Evolutionary conservation across 345 rosid species (phyloP).

Genomic region (Gynandropsis gynandra): DNA sequence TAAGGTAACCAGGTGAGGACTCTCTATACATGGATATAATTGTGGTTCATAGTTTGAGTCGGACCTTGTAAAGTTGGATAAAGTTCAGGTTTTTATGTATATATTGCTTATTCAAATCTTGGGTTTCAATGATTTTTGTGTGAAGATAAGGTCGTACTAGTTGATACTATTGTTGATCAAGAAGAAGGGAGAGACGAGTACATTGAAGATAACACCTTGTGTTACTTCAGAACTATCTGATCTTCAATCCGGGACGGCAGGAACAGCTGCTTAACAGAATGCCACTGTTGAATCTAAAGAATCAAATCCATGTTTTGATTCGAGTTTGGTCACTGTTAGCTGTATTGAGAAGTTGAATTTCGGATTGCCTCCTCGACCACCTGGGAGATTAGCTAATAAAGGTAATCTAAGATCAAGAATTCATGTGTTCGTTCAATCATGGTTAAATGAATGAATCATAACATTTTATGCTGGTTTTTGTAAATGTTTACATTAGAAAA

Average conservation of each 20-base stretch:
- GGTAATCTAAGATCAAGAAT: conserved; percentile 16
- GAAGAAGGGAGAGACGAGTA: no score
- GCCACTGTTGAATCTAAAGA: conserved; percentile 3
- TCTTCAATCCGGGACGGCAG: conserved; percentile 16
- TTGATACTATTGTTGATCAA: no score
- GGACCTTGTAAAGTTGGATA: conserved; percentile 44
- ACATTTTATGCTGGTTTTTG: background rate
- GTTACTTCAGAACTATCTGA: no score
- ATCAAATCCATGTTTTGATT: conserved; percentile 10
- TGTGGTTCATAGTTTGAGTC: conserved; percentile 54
- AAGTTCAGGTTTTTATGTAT: no score
- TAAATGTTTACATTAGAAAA: conserved; percentile 38
- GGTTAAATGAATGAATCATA: background rate
- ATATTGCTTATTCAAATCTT: no score
- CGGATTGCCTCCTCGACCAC: conserved; percentile 27
- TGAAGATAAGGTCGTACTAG: no score
- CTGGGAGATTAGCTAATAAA: conserved; percentile 21
- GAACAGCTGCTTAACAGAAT: background rate
- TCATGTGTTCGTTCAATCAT: background rate
- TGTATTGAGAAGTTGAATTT: conserved; percentile 13
- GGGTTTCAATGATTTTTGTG: no score
- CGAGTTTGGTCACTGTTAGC: background rate
- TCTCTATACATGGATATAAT: conserved; percentile 30
- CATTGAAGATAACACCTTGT: no score
- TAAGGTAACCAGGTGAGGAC: conserved; percentile 62